These are phyloP conservation scores for Alternaria incomplexa DNA, from an alignment of 2,329 filamentous ascomycete species.

Conservation along the genomic window DNA sequence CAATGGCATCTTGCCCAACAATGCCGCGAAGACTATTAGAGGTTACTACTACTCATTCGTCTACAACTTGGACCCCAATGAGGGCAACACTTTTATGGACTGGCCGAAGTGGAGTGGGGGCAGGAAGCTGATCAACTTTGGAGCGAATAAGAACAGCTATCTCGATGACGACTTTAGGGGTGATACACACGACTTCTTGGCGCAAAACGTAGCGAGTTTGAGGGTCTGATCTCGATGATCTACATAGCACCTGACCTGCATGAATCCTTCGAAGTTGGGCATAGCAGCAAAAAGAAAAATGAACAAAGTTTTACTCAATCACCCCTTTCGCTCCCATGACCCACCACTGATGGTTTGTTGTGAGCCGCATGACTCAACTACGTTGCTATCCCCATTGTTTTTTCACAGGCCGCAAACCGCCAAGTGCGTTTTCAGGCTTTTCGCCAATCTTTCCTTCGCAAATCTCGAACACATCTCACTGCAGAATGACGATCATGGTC, in stretches of 20 bases:
- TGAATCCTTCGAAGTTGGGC: neutral
- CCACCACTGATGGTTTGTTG: conserved; percentile 16
- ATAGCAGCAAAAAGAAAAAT: neutral
- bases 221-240: conserved; percentile 11
- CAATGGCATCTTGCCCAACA: conserved; percentile 67
- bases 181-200: conserved; percentile 53
- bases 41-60: conserved; percentile 77
- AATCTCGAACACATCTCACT: neutral
- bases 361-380: conserved; percentile 16
- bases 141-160: conserved; percentile 45
- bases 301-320: neutral
- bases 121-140: conserved; percentile 60
- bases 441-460: neutral
- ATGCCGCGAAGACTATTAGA: conserved; percentile 65
- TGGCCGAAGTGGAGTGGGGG: conserved; percentile 63
- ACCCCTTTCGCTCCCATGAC: neutral
- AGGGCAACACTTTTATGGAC: conserved; percentile 50
- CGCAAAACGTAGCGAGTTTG: conserved; percentile 27
- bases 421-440: neutral
- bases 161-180: conserved; percentile 59
- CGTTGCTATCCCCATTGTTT: conserved; percentile 14
- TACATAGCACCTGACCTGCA: neutral
- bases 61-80: conserved; percentile 73
- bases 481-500: neutral
- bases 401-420: neutral